Percentiles rank a stretch among this genome's conserved stretches.
Evolutionary conservation across 2,329 filamentous ascomycete genomes (phyloP).

Genomic region (Colletotrichum tropicale): DNA sequence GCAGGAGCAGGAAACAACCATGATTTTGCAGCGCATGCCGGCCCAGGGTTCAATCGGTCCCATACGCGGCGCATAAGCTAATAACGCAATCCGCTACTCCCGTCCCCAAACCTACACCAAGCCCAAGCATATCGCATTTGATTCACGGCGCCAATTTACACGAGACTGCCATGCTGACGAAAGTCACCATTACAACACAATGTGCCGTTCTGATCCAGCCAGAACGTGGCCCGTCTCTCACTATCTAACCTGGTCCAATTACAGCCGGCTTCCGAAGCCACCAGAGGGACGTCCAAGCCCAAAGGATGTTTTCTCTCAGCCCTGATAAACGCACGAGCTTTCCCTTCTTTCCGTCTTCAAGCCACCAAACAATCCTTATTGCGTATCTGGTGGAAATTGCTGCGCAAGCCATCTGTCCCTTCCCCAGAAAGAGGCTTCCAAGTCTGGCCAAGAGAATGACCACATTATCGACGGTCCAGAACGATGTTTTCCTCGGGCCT

Average conservation of each 20-base stretch:
- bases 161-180: neutral
- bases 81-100: neutral
- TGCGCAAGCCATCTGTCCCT: neutral
- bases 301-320: neutral
- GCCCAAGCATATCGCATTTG: neutral
- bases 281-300: neutral
- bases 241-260: neutral
- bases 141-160: neutral
- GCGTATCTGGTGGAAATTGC: constrained; percentile 1
- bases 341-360: neutral
- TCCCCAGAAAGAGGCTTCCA: neutral
- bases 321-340: neutral
- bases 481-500: neutral
- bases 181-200: neutral
- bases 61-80: neutral
- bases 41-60: neutral
- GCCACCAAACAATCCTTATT: neutral
- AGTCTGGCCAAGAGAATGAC: neutral
- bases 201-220: neutral
- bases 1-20: neutral
- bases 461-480: neutral
- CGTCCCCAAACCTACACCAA: neutral
- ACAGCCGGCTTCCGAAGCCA: neutral
- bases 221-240: neutral
- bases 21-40: neutral